Evolutionary conservation across 2,329 filamentous ascomycete genomes (phyloP).

Genomic region (Beauveria medogensis): DNA sequence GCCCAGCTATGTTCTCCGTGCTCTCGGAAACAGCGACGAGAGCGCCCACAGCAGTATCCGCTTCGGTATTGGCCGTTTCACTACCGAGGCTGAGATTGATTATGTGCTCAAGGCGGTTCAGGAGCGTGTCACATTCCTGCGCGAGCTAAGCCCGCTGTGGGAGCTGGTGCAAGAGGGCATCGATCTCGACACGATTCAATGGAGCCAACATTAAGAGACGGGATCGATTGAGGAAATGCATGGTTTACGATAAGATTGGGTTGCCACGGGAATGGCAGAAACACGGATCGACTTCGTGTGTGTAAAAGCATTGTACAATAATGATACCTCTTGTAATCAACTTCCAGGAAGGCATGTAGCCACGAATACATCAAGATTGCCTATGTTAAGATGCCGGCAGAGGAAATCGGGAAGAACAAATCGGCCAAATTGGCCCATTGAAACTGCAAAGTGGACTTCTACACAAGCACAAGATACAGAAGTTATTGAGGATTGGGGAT

Average conservation of each 20-base stretch:
- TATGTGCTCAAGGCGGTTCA: conserved; percentile 92
- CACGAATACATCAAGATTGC: background rate
- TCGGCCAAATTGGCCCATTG: background rate
- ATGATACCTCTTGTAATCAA: conserved; percentile 16
- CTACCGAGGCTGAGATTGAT: conserved; percentile 89
- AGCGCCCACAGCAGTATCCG: conserved; percentile 96
- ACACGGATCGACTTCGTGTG: conserved; percentile 20
- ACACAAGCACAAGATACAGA: no score
- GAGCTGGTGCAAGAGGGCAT: conserved; percentile 96
- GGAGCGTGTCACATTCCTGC: conserved; percentile 83
- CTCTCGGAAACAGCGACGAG: conserved; percentile 92
- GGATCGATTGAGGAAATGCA: conserved; percentile 1
- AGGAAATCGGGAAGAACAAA: background rate
- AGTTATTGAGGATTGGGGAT: no score
- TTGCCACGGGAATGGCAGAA: conserved; percentile 11
- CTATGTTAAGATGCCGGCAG: background rate
- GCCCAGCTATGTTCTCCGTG: conserved; percentile 90
- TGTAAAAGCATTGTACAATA: conserved; percentile 22
- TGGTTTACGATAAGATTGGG: conserved; percentile 6
- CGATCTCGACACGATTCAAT: conserved; percentile 92
- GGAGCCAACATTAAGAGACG: conserved; percentile 79
- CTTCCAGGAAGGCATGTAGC: conserved; percentile 5
- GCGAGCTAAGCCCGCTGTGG: conserved; percentile 93
- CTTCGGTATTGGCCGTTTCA: conserved; percentile 96
- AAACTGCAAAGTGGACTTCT: background rate